Percentiles rank a stretch among this genome's conserved stretches.
These are phyloP conservation scores for Pleurotus cornucopiae DNA, from an alignment of 768 basidiomycete genomes.

Conservation along the genomic window DNA sequence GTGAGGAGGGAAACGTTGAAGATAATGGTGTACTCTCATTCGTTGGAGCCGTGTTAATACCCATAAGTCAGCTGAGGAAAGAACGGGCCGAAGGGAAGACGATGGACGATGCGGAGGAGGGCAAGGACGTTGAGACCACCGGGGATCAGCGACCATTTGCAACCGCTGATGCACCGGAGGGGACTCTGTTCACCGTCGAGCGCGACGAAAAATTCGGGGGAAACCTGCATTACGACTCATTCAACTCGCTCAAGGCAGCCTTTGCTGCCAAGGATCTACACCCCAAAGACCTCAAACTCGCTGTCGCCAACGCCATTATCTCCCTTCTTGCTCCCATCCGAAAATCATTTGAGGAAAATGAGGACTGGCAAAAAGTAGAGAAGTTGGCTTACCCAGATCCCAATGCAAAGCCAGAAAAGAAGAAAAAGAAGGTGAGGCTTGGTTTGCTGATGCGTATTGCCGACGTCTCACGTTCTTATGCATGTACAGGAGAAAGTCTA, in stretches of 20 bases:
- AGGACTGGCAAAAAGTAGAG: conserved; percentile 78
- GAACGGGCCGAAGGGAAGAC: conserved; percentile 51
- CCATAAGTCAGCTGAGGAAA: conserved; percentile 71
- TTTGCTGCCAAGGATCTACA: conserved; percentile 78
- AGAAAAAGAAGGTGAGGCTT: conserved; percentile 48
- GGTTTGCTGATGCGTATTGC: neutral
- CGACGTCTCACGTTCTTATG: neutral
- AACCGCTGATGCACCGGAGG: conserved; percentile 66
- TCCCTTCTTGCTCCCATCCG: conserved; percentile 78
- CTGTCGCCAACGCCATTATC: conserved; percentile 71
- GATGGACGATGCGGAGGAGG: conserved; percentile 38
- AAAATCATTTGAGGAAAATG: conserved; percentile 66
- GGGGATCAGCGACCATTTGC: conserved; percentile 63
- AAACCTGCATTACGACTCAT: conserved; percentile 65
- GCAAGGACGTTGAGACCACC: conserved; percentile 11
- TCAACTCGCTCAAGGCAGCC: conserved; percentile 63
- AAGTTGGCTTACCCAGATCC: conserved; percentile 82
- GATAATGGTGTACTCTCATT: conserved; percentile 91
- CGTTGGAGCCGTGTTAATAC: conserved; percentile 82
- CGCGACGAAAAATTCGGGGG: conserved; percentile 84
- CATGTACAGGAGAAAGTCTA: conserved; percentile 66
- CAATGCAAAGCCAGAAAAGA: conserved; percentile 55
- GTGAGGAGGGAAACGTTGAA: conserved; percentile 84
- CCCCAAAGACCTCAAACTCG: conserved; percentile 84
- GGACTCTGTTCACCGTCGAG: conserved; percentile 75